A percentile compares a stretch with the other conserved stretches of the same genome.
Evolutionary conservation across 1,139 yeast genomes (phyloP).

Genomic region (Entelexis paramagnoliae): DNA sequence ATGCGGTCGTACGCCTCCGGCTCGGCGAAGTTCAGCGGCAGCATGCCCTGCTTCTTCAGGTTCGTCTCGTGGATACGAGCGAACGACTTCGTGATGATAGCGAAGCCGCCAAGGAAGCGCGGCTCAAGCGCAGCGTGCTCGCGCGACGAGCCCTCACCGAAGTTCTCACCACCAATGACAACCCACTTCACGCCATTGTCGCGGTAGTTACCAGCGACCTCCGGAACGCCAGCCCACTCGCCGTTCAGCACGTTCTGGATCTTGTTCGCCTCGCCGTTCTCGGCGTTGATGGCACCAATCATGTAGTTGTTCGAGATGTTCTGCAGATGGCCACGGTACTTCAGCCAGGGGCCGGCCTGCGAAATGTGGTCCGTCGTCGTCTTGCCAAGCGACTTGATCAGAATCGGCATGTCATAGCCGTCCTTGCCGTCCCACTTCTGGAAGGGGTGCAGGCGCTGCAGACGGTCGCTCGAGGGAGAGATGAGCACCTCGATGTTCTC

Average conservation of each 20-base stretch:
- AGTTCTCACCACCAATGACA: slow-evolving; percentile 93
- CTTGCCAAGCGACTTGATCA: slow-evolving; percentile 92
- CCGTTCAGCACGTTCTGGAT: slow-evolving; percentile 81
- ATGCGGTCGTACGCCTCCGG: slow-evolving; percentile 80
- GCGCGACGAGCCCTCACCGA: slow-evolving; percentile 98
- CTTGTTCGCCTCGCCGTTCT: slow-evolving; percentile 86
- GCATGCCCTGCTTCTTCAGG: slow-evolving; percentile 90
- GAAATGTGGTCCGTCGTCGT: slow-evolving; percentile 98
- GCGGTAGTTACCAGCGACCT: slow-evolving; percentile 90
- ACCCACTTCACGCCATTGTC: slow-evolving; percentile 81
- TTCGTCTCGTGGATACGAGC: slow-evolving; percentile 93
- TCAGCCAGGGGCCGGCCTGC: slow-evolving; percentile 99
- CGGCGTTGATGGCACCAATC: slow-evolving; percentile 94
- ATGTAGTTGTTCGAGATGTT: slow-evolving; percentile 90
- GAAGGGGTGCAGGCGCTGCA: slow-evolving; percentile 84
- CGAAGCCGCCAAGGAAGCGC: slow-evolving; percentile 80
- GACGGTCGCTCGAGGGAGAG: slow-evolving; percentile 66
- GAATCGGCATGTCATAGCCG: slow-evolving; percentile 76
- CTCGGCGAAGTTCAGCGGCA: slow-evolving; percentile 83
- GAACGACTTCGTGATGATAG: slow-evolving; percentile 84
- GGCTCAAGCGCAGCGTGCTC: slow-evolving; percentile 98
- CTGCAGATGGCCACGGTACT: slow-evolving; percentile 94
- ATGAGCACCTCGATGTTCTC: slow-evolving; percentile 58
- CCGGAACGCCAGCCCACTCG: slow-evolving; percentile 90
- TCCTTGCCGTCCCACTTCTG: slow-evolving; percentile 78